Conservation (phyloP, 208 protist genomes). For the Novymonas esmeraldas region DNA sequence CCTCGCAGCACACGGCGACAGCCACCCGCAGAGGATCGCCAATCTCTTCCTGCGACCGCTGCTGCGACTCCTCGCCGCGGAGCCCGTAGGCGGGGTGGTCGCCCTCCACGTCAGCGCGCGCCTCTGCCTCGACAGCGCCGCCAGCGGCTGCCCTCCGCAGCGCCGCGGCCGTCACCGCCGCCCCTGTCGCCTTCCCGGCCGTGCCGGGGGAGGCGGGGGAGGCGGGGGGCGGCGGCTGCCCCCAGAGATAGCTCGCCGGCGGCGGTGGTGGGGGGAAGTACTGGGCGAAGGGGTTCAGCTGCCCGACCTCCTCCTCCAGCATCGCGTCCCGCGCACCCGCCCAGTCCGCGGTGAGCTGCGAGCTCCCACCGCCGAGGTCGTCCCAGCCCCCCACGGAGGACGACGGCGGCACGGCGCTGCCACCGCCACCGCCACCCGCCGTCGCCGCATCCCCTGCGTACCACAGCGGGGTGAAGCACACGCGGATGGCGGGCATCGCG, state of each 20-base stretch:
- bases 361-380: conserved; percentile 27
- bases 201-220: conserved; percentile 2
- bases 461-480: conserved; percentile 53
- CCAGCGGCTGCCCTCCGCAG: conserved; percentile 4
- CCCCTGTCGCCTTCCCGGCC: background rate
- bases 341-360: conserved; percentile 50
- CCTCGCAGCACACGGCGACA: conserved; percentile 58
- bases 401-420: conserved; percentile 6
- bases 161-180: conserved; percentile 14
- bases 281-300: conserved; percentile 72
- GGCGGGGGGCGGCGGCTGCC: background rate
- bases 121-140: background rate
- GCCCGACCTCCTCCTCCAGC: conserved; percentile 70
- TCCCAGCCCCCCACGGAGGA: conserved; percentile 20
- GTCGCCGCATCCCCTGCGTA: conserved; percentile 6
- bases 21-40: conserved; percentile 62
- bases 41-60: conserved; percentile 37
- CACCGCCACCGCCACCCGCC: conserved; percentile 10
- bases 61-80: conserved; percentile 24
- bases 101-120: background rate
- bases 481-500: conserved; percentile 49
- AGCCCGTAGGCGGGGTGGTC: conserved; percentile 6
- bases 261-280: conserved; percentile 52
- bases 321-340: conserved; percentile 29
- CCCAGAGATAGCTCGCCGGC: conserved; percentile 34